A percentile compares a stretch with the other conserved stretches of the same genome.
Conservation (phyloP, 148 eudicot genomes). For the Pharnaceum exiguum region DNA sequence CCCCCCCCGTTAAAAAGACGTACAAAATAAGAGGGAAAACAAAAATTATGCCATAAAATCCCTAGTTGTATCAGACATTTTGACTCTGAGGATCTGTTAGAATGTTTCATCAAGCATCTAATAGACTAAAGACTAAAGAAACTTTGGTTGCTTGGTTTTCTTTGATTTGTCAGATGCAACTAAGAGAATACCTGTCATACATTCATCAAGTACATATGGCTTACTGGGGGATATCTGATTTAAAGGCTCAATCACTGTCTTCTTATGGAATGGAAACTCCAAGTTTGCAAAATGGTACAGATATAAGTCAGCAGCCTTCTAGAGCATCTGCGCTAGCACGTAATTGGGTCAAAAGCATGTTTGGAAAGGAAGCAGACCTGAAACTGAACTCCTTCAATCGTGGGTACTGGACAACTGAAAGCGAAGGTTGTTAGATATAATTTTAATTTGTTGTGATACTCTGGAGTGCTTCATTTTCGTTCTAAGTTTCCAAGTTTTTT, state of each 20-base stretch:
- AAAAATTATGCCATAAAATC: too few species aligned
- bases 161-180: constrained; percentile 55
- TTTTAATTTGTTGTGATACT: too few species aligned
- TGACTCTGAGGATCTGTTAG: too few species aligned
- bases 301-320: constrained; percentile 59
- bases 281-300: constrained; percentile 53
- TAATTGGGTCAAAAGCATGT: constrained; percentile 98
- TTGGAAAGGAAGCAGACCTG: constrained; percentile 57
- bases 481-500: too few species aligned
- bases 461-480: too few species aligned
- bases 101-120: neutral
- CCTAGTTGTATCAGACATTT: too few species aligned
- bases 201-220: constrained; percentile 49
- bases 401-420: constrained; percentile 48
- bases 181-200: constrained; percentile 73
- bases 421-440: constrained; percentile 38
- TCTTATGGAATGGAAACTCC: constrained; percentile 64
- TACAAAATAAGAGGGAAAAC: too few species aligned
- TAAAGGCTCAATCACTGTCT: constrained; percentile 52
- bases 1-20: too few species aligned
- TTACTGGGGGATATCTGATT: constrained; percentile 75
- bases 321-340: constrained; percentile 77
- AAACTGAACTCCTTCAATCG: constrained; percentile 60
- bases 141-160: constrained; percentile 17
- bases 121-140: too few species aligned